Base-by-base conservation (phyloP, 495 filamentous ascomycete species). In the Letharia lupina region DNA sequence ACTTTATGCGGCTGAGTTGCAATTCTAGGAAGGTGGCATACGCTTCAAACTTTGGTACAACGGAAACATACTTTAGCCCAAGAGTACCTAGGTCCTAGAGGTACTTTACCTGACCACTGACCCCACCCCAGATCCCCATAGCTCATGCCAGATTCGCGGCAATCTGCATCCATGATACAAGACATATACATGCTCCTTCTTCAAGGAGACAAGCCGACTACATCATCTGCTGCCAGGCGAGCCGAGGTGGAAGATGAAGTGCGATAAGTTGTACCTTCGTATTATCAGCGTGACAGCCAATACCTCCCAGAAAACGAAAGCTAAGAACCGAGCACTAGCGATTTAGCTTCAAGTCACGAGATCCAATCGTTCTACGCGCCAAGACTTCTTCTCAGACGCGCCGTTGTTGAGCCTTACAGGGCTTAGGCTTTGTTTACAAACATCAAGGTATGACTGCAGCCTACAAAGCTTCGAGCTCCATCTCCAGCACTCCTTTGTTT, bases 391-490 rank as follows among this genome's bases (percentile, higher is more conserved):
- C 42, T 33, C 54, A 48, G 59, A 66, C 64, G 64, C 64, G 64
- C 64, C 58, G 64, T 61, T 61, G 33, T 56, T 28, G 8, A 66
- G 59, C 57, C 64, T 42, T 61, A 66, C 37, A 37, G 44, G 64
- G 64, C 58, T 66, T 54, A 61, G 64, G 56, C 15, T 66, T 68
- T 67, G 66, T 68, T 68, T 68, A 68, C 66, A 67, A 67, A 48
- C 64, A 61, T 61, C 33, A 18, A 35, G 56, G 28, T 64, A 57
- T 68, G 54, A 60, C 57, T 60, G 62, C 35, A 68, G 61, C 54
- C 66, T 68, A 64, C 61, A n/a, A 41, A 52, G 3, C 18, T 59
- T 54, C 35, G 41, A 58, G 40, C 37, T 64, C 16, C 20, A 31
- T 16, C 61, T 60, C 62, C n/a, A 59, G 18, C 52, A 31, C 40